These are phyloP conservation scores for Oryza meridionalis DNA, from an alignment of 176 grass and related monocot species.

Conservation along the genomic window DNA sequence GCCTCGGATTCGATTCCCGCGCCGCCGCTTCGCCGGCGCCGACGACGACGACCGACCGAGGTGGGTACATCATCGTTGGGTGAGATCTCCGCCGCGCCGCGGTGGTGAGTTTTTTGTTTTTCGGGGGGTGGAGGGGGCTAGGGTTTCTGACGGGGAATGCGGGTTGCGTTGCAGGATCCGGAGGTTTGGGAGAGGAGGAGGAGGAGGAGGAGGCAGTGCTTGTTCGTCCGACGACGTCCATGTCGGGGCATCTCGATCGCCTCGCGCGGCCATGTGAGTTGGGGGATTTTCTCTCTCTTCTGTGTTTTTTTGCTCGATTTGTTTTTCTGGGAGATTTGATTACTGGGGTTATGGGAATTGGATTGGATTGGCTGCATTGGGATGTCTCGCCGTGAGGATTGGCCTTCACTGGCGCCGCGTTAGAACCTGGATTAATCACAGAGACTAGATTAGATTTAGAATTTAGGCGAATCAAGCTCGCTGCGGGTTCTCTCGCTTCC, in stretches of 20 bases:
- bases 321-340: not conserved
- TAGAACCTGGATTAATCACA: not conserved
- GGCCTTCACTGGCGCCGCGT: not conserved
- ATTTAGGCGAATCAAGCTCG: not conserved
- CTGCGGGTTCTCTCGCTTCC: not conserved
- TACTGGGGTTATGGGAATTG: not conserved
- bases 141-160: slow-evolving; percentile 82
- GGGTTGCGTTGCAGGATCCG: slow-evolving; percentile 57
- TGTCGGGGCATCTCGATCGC: slow-evolving; percentile 93
- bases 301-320: not conserved
- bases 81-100: not conserved
- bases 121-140: not conserved
- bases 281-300: not conserved
- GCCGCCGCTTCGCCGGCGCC: slow-evolving; percentile 5
- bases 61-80: not conserved
- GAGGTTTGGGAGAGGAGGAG: not conserved
- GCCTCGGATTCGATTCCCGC: slow-evolving; percentile 34
- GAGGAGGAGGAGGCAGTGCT: not conserved
- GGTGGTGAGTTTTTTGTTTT: not conserved
- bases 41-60: not conserved
- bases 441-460: not conserved
- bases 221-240: slow-evolving; percentile 33
- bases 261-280: slow-evolving; percentile 77
- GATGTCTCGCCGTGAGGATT: not conserved
- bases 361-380: not conserved